These are phyloP conservation scores for Dactylis glomerata DNA, from an alignment of 176 grass and related monocot genomes.

Conservation along the genomic window DNA sequence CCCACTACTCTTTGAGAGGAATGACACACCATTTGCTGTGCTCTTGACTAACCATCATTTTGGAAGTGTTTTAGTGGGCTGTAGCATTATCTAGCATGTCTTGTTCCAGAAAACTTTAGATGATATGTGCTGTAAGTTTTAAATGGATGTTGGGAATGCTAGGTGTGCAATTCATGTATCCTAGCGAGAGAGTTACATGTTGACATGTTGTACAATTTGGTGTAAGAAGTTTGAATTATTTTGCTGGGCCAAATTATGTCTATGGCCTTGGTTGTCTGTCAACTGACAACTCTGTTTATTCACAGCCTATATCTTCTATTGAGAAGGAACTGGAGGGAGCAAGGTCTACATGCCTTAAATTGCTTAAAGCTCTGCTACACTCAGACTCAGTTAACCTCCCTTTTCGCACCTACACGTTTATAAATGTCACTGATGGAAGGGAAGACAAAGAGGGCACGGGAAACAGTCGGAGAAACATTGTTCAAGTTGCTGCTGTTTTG, in stretches of 20 bases:
- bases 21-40: neutral
- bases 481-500: slow-evolving; percentile 66
- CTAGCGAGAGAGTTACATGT: neutral
- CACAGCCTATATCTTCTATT: neutral
- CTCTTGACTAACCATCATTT: neutral
- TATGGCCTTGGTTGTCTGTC: slow-evolving; percentile 20
- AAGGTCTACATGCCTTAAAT: slow-evolving; percentile 35
- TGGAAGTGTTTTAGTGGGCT: neutral
- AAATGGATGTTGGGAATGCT: neutral
- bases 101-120: neutral
- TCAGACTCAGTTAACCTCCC: slow-evolving; percentile 31
- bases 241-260: neutral
- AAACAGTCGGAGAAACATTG: slow-evolving; percentile 53
- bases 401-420: slow-evolving; percentile 57
- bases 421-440: slow-evolving; percentile 58
- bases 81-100: neutral
- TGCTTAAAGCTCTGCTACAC: slow-evolving; percentile 37
- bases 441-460: slow-evolving; percentile 61
- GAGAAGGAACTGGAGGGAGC: slow-evolving; percentile 28
- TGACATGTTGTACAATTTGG: neutral
- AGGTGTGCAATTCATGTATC: neutral
- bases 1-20: too few species aligned
- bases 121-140: neutral
- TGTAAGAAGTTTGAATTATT: neutral
- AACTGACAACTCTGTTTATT: neutral